A percentile compares a stretch with the other conserved stretches of the same genome.
Conservation (phyloP, 805 yeast genomes). For the Debaryomyces tyrocola region DNA sequence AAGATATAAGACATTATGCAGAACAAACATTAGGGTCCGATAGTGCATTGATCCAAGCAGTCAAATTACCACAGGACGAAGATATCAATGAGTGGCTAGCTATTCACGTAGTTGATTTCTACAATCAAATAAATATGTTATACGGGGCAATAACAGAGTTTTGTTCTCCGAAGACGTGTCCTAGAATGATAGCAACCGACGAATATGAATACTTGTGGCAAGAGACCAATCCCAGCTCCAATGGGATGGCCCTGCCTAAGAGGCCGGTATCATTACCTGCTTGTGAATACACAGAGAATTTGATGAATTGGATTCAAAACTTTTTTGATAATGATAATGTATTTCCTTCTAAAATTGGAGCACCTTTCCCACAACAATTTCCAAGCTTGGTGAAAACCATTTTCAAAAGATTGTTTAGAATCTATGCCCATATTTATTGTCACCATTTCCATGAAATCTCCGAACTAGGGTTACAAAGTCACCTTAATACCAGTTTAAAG, state of each 20-base stretch:
- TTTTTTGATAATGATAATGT: conserved; percentile 85
- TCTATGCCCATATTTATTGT: conserved; percentile 96
- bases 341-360: conserved; percentile 88
- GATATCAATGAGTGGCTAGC: conserved; percentile 94
- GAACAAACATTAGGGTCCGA: conserved; percentile 95
- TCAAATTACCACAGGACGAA: conserved; percentile 89
- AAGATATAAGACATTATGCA: conserved; percentile 81
- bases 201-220: conserved; percentile 98
- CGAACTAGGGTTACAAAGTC: conserved; percentile 89
- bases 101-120: conserved; percentile 95
- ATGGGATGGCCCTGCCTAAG: conserved; percentile 35
- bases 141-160: conserved; percentile 95
- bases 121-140: conserved; percentile 93
- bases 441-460: conserved; percentile 96
- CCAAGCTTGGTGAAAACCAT: conserved; percentile 78
- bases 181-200: conserved; percentile 95
- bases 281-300: conserved; percentile 89
- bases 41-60: conserved; percentile 88
- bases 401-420: conserved; percentile 86
- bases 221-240: conserved; percentile 51
- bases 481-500: conserved; percentile 89
- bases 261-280: conserved; percentile 89
- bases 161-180: conserved; percentile 93
- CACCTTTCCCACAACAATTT: conserved; percentile 88
- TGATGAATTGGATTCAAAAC: conserved; percentile 95